phyloP scores from a whole-genome alignment of 768 basidiomycete genomes.

The Collybiopsis luxurians region DNA sequence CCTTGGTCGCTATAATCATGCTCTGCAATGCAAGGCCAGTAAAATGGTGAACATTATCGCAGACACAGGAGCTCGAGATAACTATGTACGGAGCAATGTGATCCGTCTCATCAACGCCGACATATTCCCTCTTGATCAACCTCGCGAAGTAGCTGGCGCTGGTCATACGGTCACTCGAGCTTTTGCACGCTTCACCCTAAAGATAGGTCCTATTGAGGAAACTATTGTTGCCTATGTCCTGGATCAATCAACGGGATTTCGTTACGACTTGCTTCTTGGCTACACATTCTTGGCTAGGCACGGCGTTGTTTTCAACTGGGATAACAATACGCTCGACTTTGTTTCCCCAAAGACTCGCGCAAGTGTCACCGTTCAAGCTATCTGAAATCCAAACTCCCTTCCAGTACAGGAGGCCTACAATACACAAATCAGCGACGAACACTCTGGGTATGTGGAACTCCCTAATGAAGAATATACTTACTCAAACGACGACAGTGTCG shows the following conservation, averaged over 20 bases:
- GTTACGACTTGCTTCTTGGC: slow-evolving; percentile 11
- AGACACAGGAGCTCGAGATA: slow-evolving; percentile 12
- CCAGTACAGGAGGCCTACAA: neutral
- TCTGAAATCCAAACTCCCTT: neutral
- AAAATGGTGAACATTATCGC: slow-evolving; percentile 6
- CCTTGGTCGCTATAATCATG: neutral
- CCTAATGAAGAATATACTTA: neutral
- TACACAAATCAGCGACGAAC: neutral
- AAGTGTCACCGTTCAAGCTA: slow-evolving; percentile 1
- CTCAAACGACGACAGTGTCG: neutral
- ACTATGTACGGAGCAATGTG: slow-evolving; percentile 6
- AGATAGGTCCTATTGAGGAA: slow-evolving; percentile 11
- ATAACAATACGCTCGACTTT: slow-evolving; percentile 5
- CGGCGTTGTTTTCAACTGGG: slow-evolving; percentile 8
- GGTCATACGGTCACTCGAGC: slow-evolving; percentile 4
- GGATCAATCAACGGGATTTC: slow-evolving; percentile 4
- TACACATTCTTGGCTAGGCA: slow-evolving; percentile 1
- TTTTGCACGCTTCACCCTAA: slow-evolving; percentile 9
- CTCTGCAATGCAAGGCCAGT: too few species aligned
- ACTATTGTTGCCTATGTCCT: slow-evolving; percentile 7
- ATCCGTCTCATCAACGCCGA: neutral
- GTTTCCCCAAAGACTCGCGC: slow-evolving; percentile 9
- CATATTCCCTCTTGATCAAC: slow-evolving; percentile 1
- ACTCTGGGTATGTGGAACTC: too few species aligned
- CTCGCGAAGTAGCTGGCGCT: slow-evolving; percentile 9